phyloP scores from a whole-genome alignment of 306 rosid genomes.

The Vigna reflexopilosa region DNA sequence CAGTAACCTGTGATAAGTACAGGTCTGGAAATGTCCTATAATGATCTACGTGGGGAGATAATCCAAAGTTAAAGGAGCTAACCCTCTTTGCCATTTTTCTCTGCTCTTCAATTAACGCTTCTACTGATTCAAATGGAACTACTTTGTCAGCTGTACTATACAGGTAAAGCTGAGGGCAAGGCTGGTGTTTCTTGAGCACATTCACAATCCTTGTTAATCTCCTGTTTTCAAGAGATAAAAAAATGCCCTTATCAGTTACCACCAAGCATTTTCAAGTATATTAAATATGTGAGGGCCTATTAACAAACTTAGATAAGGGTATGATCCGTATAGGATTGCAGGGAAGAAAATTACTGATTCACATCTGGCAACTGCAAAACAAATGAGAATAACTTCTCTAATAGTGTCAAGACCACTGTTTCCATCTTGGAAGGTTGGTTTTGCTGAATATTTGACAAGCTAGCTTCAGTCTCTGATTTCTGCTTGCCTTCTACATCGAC shows the following conservation, averaged over 20 bases:
- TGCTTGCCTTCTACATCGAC: constrained; percentile 39
- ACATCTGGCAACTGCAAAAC: constrained; percentile 67
- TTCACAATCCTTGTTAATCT: constrained; percentile 66
- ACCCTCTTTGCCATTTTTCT: constrained; percentile 65
- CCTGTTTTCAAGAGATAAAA: constrained; percentile 57
- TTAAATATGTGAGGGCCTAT: neutral
- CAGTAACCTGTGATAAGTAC: constrained; percentile 63
- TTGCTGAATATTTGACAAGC: constrained; percentile 49
- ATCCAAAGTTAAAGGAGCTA: constrained; percentile 66
- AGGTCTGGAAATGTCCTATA: constrained; percentile 69
- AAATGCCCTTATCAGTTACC: neutral
- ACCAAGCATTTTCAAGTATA: neutral
- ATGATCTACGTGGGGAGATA: constrained; percentile 93
- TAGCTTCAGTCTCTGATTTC: constrained; percentile 46
- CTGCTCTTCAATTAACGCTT: constrained; percentile 74
- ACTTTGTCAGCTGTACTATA: constrained; percentile 89
- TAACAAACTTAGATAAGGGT: constrained; percentile 6
- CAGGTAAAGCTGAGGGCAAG: constrained; percentile 90
- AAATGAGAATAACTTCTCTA: constrained; percentile 74
- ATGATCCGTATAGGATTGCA: neutral
- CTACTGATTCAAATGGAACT: constrained; percentile 70
- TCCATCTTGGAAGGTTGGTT: constrained; percentile 57
- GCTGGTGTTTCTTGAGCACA: constrained; percentile 58
- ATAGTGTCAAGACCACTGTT: constrained; percentile 54
- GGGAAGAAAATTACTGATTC: constrained; percentile 56